Evolutionary conservation across 305 asterid genomes (phyloP), one percentile per base, ranked within the genome.

Genomic region (Coffea humblotiana): DNA sequence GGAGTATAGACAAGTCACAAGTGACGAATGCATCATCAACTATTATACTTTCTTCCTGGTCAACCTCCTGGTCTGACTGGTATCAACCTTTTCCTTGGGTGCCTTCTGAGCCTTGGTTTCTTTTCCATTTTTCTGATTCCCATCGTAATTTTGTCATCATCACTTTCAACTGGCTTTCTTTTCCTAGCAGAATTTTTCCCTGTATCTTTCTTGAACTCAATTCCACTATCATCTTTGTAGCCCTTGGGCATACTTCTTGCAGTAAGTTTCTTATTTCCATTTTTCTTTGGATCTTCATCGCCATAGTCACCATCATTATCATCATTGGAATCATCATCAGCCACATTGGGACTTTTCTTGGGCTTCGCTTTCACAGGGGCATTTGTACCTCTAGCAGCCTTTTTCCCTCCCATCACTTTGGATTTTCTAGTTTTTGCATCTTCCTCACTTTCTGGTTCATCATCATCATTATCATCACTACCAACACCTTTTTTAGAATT

Each of bases 141-240:
- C 87, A 60, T 82, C 73, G 32, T 84, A 87, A 49, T 72, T 81
- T 80, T 92, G 51, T 67, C 71, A 29, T 85, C 88, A 52, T 86
- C 92, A 68, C 88, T 90, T 85, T 84, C 90, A 85, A 76, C 84
- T 15, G 73, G 82, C 65, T 91, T 85, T 81, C 88, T 88, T 87
- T 88, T 88, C 37, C 86, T 80, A 70, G 90, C 68, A 65, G 63
- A 68, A 48, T 75, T 81, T 84, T 71, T 89, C 67, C 88, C 85
- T 83, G 86, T 75, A 52, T 89, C 58, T 87, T 69, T 86, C 83
- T 86, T 87, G 77, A 65, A 77, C 80, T 75, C 86, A 66, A 74
- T 85, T 27, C 61, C 88, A 35, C 54, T 87, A 11, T 79, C 86
- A 25, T 79, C 80, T 58, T 77, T 82, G 4, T 52, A 76, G 56